Percentiles rank a stretch among this genome's conserved stretches.
Evolutionary conservation across 176 grass and related monocot genomes (phyloP).

Genomic region (Aegilops tauschii): DNA sequence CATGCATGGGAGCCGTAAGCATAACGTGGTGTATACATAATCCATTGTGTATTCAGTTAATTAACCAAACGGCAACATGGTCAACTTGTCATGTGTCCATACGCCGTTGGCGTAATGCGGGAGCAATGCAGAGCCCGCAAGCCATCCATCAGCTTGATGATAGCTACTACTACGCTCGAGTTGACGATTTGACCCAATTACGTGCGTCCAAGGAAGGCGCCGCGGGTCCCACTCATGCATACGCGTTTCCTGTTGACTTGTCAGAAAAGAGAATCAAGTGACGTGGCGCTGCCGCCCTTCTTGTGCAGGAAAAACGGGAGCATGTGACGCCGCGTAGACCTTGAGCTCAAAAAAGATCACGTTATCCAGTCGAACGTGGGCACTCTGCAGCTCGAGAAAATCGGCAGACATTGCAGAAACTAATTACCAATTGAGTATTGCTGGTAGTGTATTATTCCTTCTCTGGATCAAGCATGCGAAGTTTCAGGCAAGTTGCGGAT

Average conservation of each 20-base stretch:
- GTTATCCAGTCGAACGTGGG: no score
- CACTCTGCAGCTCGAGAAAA: no score
- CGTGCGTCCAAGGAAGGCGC: not conserved
- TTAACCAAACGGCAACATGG: not conserved
- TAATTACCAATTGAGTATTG: no score
- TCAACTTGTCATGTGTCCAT: not conserved
- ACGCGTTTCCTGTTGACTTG: not conserved
- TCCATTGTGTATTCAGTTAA: not conserved
- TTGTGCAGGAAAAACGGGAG: not conserved
- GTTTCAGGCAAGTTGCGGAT: not conserved
- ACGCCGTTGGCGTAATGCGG: not conserved
- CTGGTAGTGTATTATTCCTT: no score
- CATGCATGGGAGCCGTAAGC: not conserved
- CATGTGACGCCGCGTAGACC: not conserved
- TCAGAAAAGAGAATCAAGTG: not conserved
- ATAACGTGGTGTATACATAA: not conserved
- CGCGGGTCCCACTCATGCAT: not conserved
- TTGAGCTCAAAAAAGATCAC: not conserved
- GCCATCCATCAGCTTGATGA: not conserved
- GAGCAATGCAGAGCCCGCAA: slow-evolving; percentile 16
- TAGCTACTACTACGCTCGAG: not conserved
- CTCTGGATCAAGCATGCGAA: not conserved
- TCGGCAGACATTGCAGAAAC: no score
- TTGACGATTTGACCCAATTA: slow-evolving; percentile 17
- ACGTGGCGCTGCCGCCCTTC: not conserved